A percentile compares a stretch with the other conserved stretches of the same genome.
Conservation (phyloP, 2,329 filamentous ascomycete genomes). For the Epicoccum sorghinum region DNA sequence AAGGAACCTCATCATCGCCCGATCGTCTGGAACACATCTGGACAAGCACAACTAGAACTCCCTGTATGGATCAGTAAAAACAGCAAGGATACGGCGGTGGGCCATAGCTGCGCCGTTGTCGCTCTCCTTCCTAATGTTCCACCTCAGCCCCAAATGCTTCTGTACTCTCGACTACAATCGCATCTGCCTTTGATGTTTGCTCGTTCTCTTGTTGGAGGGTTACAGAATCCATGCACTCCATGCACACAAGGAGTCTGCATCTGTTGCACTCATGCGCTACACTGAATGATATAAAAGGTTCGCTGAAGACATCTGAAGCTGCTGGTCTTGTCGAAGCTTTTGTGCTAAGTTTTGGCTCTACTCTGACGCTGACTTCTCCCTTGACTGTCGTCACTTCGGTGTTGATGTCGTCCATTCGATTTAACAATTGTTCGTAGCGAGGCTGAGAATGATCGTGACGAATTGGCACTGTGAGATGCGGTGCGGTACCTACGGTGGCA, state of each 20-base stretch:
- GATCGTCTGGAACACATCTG: no score
- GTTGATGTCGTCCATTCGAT: not conserved
- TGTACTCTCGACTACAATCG: not conserved
- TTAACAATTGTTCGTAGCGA: not conserved
- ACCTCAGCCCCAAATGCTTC: not conserved
- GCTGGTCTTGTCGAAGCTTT: not conserved
- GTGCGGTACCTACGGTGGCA: slow-evolving; percentile 8
- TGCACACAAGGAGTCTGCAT: slow-evolving; percentile 35
- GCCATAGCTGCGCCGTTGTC: no score
- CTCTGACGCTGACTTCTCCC: not conserved
- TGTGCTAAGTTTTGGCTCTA: not conserved
- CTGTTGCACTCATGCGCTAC: slow-evolving; percentile 33
- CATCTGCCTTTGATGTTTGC: not conserved
- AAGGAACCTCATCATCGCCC: no score
- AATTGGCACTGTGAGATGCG: slow-evolving; percentile 1
- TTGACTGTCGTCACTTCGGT: not conserved
- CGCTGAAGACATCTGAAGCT: not conserved
- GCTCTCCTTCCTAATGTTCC: no score
- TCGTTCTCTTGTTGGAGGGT: slow-evolving; percentile 1
- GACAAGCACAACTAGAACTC: no score
- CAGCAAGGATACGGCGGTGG: no score
- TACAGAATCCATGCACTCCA: slow-evolving; percentile 23
- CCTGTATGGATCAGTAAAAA: no score
- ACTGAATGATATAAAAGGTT: slow-evolving; percentile 18
- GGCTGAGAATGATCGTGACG: no score